Evolutionary conservation across 2,329 filamentous ascomycete species (phyloP).

Genomic region (Phyllosticta capitalensis): DNA sequence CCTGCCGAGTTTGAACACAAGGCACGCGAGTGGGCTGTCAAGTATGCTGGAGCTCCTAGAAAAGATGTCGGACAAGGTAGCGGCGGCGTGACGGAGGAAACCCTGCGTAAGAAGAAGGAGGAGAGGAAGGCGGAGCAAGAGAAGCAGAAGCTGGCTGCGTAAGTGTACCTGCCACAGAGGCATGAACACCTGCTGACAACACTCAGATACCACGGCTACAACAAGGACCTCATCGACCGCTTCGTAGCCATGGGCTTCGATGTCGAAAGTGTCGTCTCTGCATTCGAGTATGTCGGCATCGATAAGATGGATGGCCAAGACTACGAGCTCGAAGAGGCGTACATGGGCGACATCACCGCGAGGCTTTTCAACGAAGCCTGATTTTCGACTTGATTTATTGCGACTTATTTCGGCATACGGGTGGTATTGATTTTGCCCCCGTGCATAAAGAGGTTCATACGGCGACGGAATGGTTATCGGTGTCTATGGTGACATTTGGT

Average conservation of each 20-base stretch:
- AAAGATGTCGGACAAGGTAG: slow-evolving; percentile 44
- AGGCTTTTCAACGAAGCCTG: slow-evolving; percentile 70
- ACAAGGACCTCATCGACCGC: slow-evolving; percentile 68
- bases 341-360: slow-evolving; percentile 83
- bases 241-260: slow-evolving; percentile 91
- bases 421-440: background rate
- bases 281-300: slow-evolving; percentile 74
- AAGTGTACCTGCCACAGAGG: slow-evolving; percentile 19
- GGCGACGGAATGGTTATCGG: background rate
- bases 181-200: background rate
- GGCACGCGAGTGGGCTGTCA: slow-evolving; percentile 84
- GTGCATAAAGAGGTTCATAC: background rate
- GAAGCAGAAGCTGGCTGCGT: slow-evolving; percentile 46
- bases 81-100: slow-evolving; percentile 43
- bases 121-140: slow-evolving; percentile 50
- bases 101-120: slow-evolving; percentile 47
- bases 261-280: slow-evolving; percentile 73
- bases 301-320: slow-evolving; percentile 68
- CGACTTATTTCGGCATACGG: background rate
- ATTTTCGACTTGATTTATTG: slow-evolving; percentile 10
- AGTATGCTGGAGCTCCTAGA: slow-evolving; percentile 66
- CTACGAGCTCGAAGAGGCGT: slow-evolving; percentile 80
- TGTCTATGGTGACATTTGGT: background rate
- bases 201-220: slow-evolving; percentile 76
- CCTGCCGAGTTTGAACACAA: slow-evolving; percentile 70